Base-by-base conservation (phyloP, 352 stramenopile genomes). In the Phytopythium montanum region DNA sequence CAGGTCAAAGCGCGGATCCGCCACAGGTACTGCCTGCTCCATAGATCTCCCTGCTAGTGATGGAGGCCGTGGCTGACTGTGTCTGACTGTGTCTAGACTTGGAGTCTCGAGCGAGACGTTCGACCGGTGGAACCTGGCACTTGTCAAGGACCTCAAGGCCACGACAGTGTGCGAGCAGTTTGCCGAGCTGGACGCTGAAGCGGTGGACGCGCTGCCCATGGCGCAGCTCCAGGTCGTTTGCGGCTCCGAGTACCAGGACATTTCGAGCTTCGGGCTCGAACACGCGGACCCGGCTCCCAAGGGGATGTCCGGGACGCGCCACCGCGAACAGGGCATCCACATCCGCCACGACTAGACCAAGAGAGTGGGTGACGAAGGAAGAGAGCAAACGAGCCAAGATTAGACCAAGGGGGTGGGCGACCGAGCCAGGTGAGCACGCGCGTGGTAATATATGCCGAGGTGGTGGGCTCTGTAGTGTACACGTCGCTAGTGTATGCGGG, bases 291-390 rank as follows among this genome's bases (percentile, higher is more conserved):
- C 72, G 26, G 84, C 69, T 42, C 70, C 78, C 1, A 56, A 59
- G 53, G 26, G 31, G 3, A n/a, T 9, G 19, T 2, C 25, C 23
- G 56, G 54, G 10, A 59, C 65, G 9, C 61, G 68, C 7, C 71
- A 79, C 55, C 79, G 87, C 28, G 87, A 95, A 44, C 82, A 88
- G 33, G 87, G 87, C 19, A 95, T 95, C 56, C 85, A 81, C 60
- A 95, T 95, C 59, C 87, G 87, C 45, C 72, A 91, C 61, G 87
- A 73, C 59, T 90, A 64, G 72, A 39, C n/a, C 2, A 13, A 25
- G 48, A 58, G 18, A 19, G 28, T 10, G 42, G n/a, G 42, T 31
- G 42, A n/a, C n/a, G n/a, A n/a, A n/a, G n/a, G n/a, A n/a, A n/a
- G n/a, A n/a, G n/a, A n/a, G n/a, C n/a, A n/a, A n/a, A n/a, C n/a